These are phyloP conservation scores for Aureobasidium subglaciale DNA, from an alignment of 2,329 filamentous ascomycete species.

Conservation along the genomic window DNA sequence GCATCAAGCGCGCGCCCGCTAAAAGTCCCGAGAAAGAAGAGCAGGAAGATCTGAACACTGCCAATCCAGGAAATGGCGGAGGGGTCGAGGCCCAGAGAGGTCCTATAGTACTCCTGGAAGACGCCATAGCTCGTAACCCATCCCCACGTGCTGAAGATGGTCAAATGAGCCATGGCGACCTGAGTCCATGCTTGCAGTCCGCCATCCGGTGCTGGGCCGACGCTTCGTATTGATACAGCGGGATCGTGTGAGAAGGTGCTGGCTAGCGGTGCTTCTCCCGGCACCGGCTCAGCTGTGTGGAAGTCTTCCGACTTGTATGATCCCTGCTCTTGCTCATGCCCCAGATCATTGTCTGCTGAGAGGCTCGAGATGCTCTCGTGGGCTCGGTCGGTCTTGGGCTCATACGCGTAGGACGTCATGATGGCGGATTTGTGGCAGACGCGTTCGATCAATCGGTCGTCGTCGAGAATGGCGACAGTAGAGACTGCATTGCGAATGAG, in stretches of 20 bases:
- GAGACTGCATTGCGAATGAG: background rate
- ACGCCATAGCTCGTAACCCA: slow-evolving; percentile 38
- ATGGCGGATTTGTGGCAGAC: background rate
- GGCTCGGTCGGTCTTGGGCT: background rate
- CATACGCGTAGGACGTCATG: slow-evolving; percentile 2
- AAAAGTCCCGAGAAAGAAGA: slow-evolving; percentile 18
- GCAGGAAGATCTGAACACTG: slow-evolving; percentile 19
- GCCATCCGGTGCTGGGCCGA: slow-evolving; percentile 34
- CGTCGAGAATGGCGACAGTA: background rate
- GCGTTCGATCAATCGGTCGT: background rate
- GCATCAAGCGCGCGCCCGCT: slow-evolving; percentile 16
- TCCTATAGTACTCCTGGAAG: slow-evolving; percentile 42
- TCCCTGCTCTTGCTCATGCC: background rate
- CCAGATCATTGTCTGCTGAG: background rate
- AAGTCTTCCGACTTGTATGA: background rate
- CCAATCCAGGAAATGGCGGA: slow-evolving; percentile 31
- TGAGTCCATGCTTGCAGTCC: slow-evolving; percentile 33
- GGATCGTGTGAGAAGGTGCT: background rate
- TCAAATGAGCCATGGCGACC: slow-evolving; percentile 29
- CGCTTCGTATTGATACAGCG: background rate
- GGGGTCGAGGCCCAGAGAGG: slow-evolving; percentile 24
- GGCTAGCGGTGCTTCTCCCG: background rate
- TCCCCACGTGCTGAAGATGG: slow-evolving; percentile 27
- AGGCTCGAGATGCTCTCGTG: background rate
- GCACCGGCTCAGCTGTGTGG: background rate